Conservation (phyloP, 495 filamentous ascomycete species). For the Neurospora sp. region DNA sequence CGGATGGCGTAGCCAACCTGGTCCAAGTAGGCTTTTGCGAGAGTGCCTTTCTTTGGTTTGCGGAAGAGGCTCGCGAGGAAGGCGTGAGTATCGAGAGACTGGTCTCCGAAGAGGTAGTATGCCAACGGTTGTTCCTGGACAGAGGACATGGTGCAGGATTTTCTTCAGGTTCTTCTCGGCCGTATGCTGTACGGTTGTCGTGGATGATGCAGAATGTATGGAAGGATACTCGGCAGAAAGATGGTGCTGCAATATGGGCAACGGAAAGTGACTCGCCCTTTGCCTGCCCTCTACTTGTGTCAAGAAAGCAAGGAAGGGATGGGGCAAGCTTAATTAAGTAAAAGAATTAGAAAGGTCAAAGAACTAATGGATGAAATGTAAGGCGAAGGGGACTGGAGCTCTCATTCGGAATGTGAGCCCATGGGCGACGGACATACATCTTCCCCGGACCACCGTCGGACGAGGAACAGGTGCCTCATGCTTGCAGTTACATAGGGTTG, state of each 20-base stretch:
- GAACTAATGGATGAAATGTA: not conserved
- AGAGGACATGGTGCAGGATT: not conserved
- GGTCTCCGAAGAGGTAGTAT: conserved; percentile 64
- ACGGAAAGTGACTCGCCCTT: not conserved
- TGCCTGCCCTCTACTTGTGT: not conserved
- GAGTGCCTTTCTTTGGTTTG: conserved; percentile 52
- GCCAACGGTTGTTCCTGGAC: conserved; percentile 14
- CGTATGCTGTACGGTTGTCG: not conserved
- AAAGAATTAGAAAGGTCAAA: not conserved
- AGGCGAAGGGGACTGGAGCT: not conserved
- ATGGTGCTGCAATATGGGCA: not conserved
- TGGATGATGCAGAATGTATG: not conserved
- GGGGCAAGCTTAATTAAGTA: not conserved
- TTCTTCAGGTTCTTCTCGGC: not conserved
- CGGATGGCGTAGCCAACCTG: conserved; percentile 50
- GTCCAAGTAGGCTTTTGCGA: conserved; percentile 57
- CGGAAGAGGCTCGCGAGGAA: conserved; percentile 51
- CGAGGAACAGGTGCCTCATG: not conserved
- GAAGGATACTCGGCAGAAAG: not conserved
- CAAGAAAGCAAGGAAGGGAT: not conserved
- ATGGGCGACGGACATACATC: not conserved
- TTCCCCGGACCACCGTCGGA: not conserved
- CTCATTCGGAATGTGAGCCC: not conserved
- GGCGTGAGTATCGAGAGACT: conserved; percentile 61
- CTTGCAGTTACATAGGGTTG: not conserved